Percentiles rank a stretch among this genome's conserved stretches.
These are phyloP conservation scores for Mercurialis annua DNA, from an alignment of 345 rosid species.

Conservation along the genomic window DNA sequence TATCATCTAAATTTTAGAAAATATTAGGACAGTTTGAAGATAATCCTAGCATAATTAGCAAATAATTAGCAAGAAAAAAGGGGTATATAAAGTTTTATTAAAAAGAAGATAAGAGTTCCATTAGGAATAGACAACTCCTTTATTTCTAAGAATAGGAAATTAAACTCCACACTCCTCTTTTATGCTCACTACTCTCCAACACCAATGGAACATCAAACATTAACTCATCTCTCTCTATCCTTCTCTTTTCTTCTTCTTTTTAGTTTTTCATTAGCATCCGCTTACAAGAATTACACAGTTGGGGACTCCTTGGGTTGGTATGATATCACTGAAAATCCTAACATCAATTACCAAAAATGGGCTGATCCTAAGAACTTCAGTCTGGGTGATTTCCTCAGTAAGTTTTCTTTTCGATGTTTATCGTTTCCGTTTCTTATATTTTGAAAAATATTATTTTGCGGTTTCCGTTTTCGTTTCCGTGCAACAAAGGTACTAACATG, in stretches of 20 bases:
- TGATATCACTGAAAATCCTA: conserved; percentile 46
- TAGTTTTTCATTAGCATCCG: conserved; percentile 32
- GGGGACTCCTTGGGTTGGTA: conserved; percentile 83
- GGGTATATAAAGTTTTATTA: not conserved
- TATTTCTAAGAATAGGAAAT: not conserved
- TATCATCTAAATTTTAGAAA: no score
- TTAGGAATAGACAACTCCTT: not conserved
- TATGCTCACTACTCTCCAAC: not conserved
- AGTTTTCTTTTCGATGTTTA: not conserved
- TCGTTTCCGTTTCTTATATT: not conserved
- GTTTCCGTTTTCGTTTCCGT: not conserved
- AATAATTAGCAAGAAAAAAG: conserved; percentile 16
- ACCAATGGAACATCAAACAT: conserved; percentile 22
- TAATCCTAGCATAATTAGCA: conserved; percentile 15
- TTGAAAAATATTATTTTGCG: not conserved
- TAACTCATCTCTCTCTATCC: not conserved
- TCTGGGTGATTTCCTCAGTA: conserved; percentile 94
- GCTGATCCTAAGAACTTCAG: conserved; percentile 62
- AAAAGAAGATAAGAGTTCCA: not conserved
- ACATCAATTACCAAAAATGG: conserved; percentile 79
- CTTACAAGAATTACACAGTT: conserved; percentile 87
- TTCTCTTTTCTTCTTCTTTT: conserved; percentile 13
- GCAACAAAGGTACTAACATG: no score
- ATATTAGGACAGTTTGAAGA: no score
- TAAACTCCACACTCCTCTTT: not conserved